Conservation (phyloP, 2,329 filamentous ascomycete species). For the Lasiodiplodia sp. region DNA sequence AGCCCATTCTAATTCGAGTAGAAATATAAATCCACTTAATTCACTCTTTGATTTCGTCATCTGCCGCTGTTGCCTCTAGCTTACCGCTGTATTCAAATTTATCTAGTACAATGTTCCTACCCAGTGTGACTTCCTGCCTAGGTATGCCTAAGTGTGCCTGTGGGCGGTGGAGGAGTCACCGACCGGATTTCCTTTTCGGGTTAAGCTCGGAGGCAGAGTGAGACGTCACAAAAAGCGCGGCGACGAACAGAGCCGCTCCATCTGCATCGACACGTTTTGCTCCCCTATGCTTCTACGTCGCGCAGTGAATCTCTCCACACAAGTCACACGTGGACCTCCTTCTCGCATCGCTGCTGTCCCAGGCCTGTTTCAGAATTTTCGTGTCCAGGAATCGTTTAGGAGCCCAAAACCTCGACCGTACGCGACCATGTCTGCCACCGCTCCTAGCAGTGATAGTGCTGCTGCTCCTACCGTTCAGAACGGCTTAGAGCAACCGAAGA, state of each 20-base stretch:
- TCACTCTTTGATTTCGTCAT: too few species aligned
- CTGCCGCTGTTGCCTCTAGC: too few species aligned
- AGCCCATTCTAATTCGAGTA: too few species aligned
- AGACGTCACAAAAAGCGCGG: slow-evolving; percentile 18
- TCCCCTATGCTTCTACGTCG: slow-evolving; percentile 20
- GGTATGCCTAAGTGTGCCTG: not conserved
- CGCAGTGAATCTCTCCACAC: not conserved
- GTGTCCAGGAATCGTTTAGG: not conserved
- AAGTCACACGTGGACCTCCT: not conserved
- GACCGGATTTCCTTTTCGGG: slow-evolving; percentile 20
- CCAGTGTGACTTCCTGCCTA: not conserved
- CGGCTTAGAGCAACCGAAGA: not conserved
- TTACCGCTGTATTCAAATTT: too few species aligned
- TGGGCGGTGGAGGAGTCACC: not conserved
- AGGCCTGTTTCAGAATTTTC: not conserved
- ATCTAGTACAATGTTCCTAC: too few species aligned
- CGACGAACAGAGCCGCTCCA: not conserved
- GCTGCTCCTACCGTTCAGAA: not conserved
- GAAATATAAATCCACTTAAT: too few species aligned
- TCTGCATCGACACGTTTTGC: not conserved
- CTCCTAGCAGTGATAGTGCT: slow-evolving; percentile 3
- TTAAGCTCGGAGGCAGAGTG: slow-evolving; percentile 14
- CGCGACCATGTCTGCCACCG: slow-evolving; percentile 10
- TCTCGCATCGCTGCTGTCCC: not conserved
- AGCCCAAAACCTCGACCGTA: not conserved